Evolutionary conservation across 2,329 filamentous ascomycete species (phyloP), one percentile per base, ranked within the genome.

Genomic region (Pseudogymnoascus sp.): DNA sequence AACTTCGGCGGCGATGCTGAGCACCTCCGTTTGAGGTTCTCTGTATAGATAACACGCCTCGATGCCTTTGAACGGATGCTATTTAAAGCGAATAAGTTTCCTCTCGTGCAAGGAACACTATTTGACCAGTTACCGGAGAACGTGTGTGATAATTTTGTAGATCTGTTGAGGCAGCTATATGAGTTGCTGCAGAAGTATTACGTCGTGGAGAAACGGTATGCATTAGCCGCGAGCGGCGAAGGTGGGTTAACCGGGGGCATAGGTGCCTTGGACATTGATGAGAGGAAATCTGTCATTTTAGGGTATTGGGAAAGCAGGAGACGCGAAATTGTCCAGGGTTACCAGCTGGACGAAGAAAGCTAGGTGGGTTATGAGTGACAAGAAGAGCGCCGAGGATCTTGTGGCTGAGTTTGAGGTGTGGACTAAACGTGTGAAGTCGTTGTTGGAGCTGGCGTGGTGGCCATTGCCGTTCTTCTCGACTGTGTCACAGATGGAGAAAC

Each of bases 151-250:
- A 53, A 53, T 53, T 53, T 53, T 18, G n/a, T 53, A 53, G 47
- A 53, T 53, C 47, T 53, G 5, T 53, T 53, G 47, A 53, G 14
- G n/a, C 47, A 53, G 47, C 47, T 53, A n/a, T 53, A 53, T 53
- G 47, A 53, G 14, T 53, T 53, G 25, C n/a, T 53, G 14, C 14
- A 53, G 25, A 53, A 53, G 31, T 53, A 53, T 28, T 53, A 53
- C 12, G 47, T 31, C 16, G 47, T 53, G 25, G 23, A 53, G 25
- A 28, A 31, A n/a, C 23, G 47, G n/a, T 53, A 53, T 31, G 14
- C 47, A 6, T 53, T 53, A 10, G 25, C 10, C 8, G 25, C 7
- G 14, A 18, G 8, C 16, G 25, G 14, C 5, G 47, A 31, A 2
- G 10, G 25, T 10, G n/a, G 16, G 14, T 53, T 53, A 7, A 8